Percentiles rank a stretch among this genome's conserved stretches.
Conservation (phyloP, 129 eudicot species). For the Centaurea solstitialis region DNA sequence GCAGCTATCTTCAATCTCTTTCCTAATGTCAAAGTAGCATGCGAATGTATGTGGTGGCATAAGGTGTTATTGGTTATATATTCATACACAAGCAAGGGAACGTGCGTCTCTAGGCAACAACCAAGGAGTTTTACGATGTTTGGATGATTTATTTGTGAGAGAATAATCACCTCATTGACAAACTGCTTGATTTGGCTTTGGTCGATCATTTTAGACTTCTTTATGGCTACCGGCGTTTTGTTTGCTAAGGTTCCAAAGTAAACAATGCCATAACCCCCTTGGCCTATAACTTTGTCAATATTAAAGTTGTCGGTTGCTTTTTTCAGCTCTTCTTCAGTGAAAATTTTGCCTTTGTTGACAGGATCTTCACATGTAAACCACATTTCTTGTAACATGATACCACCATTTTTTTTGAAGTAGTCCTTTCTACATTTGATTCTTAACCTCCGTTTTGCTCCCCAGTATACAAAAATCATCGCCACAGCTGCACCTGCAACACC, state of each 20-base stretch:
- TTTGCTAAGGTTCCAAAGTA: conserved; percentile 27
- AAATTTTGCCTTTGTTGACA: too few relatives aligned
- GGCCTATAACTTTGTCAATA: conserved; percentile 21
- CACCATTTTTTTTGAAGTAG: conserved; percentile 10
- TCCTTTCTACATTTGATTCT: conserved; percentile 11
- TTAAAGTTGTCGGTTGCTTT: too few relatives aligned
- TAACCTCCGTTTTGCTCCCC: background rate
- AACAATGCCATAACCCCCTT: conserved; percentile 36
- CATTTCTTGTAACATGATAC: conserved; percentile 4
- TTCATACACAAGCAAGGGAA: conserved; percentile 36
- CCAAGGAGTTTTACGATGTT: conserved; percentile 33
- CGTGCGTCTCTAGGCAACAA: conserved; percentile 35
- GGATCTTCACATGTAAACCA: too few relatives aligned
- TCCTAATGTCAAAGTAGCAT: background rate
- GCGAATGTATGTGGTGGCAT: conserved; percentile 20
- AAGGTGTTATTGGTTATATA: conserved; percentile 32
- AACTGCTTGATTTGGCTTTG: conserved; percentile 30
- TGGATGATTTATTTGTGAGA: conserved; percentile 35
- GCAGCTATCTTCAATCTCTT: conserved; percentile 24
- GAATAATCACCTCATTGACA: conserved; percentile 27
- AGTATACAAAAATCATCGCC: background rate
- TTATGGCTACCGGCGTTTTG: background rate
- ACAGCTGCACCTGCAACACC: conserved; percentile 8
- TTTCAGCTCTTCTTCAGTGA: too few relatives aligned
- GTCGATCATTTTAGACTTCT: conserved; percentile 35